Conservation (phyloP, 495 filamentous ascomycete species). For the Podospora tetraspora region DNA sequence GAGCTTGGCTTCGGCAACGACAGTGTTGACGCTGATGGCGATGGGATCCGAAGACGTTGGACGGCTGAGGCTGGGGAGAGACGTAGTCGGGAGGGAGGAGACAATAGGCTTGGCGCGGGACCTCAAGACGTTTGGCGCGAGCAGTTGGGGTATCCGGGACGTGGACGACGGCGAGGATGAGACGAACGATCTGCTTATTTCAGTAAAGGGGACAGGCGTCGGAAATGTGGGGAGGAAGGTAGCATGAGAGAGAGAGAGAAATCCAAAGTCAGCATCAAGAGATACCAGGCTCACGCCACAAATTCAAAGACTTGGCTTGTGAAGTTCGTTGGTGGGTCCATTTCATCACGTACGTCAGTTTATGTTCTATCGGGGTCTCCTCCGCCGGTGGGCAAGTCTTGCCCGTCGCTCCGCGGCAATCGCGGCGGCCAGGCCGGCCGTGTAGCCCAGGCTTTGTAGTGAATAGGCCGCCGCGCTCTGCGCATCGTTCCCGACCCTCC, state of each 20-base stretch:
- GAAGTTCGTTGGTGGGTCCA: too few species aligned
- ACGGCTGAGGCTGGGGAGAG: slow-evolving; percentile 56
- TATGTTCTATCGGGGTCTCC: slow-evolving; percentile 17
- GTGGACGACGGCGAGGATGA: slow-evolving; percentile 62
- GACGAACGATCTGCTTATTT: slow-evolving; percentile 70
- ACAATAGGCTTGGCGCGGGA: slow-evolving; percentile 76
- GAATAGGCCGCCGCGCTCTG: slow-evolving; percentile 47
- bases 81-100: slow-evolving; percentile 73
- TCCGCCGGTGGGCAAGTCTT: slow-evolving; percentile 23
- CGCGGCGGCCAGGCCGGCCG: slow-evolving; percentile 41
- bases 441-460: slow-evolving; percentile 47
- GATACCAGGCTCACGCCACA: background rate
- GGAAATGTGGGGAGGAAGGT: slow-evolving; percentile 95
- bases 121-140: slow-evolving; percentile 74
- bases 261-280: slow-evolving; percentile 2
- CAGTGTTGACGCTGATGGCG: slow-evolving; percentile 83
- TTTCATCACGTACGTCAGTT: background rate
- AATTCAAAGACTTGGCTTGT: background rate
- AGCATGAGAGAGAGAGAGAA: slow-evolving; percentile 50
- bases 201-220: slow-evolving; percentile 87
- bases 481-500: slow-evolving; percentile 56
- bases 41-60: slow-evolving; percentile 75
- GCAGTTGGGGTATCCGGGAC: slow-evolving; percentile 76
- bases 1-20: slow-evolving; percentile 58
- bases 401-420: slow-evolving; percentile 42